Conservation (phyloP, 2,329 filamentous ascomycete species). For the Microdochium nivale region DNA sequence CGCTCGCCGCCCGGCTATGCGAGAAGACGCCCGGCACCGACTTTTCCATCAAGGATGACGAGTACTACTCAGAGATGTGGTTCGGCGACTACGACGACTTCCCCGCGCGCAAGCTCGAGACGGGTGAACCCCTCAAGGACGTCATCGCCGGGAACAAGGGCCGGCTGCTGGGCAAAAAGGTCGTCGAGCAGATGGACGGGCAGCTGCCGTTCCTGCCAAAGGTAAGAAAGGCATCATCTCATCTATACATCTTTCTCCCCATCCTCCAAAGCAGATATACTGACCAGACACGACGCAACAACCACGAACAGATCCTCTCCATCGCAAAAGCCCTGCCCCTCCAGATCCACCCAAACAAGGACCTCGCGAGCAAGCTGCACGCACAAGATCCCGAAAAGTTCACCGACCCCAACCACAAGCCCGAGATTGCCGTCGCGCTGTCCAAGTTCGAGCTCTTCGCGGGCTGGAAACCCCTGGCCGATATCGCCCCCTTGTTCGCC, state of each 20-base stretch:
- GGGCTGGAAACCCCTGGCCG: slow-evolving; percentile 58
- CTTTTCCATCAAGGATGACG: slow-evolving; percentile 55
- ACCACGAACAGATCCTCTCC: slow-evolving; percentile 51
- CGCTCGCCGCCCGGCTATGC: slow-evolving; percentile 57
- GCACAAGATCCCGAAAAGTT: slow-evolving; percentile 55
- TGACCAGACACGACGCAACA: no score
- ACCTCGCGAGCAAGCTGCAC: slow-evolving; percentile 56
- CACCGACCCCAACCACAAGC: slow-evolving; percentile 69
- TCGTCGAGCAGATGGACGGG: slow-evolving; percentile 50
- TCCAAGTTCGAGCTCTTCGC: slow-evolving; percentile 67
- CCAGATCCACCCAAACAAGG: slow-evolving; percentile 67
- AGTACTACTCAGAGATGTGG: slow-evolving; percentile 62
- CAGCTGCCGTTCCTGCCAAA: slow-evolving; percentile 69
- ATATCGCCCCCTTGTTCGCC: slow-evolving; percentile 51
- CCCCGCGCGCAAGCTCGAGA: slow-evolving; percentile 54
- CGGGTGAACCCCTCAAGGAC: slow-evolving; percentile 55
- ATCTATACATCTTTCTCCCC: no score
- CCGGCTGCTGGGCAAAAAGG: slow-evolving; percentile 53
- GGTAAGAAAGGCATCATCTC: no score
- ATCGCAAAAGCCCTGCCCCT: slow-evolving; percentile 68
- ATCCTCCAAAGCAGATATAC: no score
- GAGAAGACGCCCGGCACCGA: slow-evolving; percentile 53
- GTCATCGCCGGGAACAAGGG: slow-evolving; percentile 54
- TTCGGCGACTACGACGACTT: slow-evolving; percentile 69
- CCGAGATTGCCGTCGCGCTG: slow-evolving; percentile 68